Base-by-base conservation (phyloP, 2,329 filamentous ascomycete genomes). In the Ramularia collo-cygni region DNA sequence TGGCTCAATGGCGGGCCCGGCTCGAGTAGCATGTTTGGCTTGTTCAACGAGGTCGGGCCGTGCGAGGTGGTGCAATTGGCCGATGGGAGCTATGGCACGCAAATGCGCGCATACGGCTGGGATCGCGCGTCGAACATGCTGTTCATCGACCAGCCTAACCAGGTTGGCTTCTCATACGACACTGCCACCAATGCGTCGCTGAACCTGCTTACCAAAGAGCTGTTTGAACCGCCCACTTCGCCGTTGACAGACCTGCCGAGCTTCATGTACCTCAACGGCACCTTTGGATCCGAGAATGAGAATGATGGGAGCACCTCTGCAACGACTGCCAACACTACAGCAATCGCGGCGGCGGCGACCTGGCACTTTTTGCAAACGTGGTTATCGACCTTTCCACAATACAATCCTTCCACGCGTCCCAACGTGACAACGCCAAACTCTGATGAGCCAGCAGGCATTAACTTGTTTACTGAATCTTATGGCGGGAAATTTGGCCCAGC, bases 1-100 rank as follows among this genome's bases (percentile, higher is more conserved):
- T 83, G 76, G 76, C 67, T 84, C 48, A 82, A 81, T 58, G 80
- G 80, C 36, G 79, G 80, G 1, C 79, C 80, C 1, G 80, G 80
- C 4, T 71, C 70, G 32, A 80, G 76, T 54, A 81, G 77, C 37
- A 71, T 83, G 68, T 69, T 77, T 40, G 79, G 79, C 17, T 67
- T 83, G 50, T 83, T 83, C 51, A 65, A 67, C 5, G 78, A 79
- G 52, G 68, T 72, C 40, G 79, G 79, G 2, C 67, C 65, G 18
- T 64, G 62, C 35, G 53, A 69, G 53, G 55, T 70, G 33, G 53
- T 68, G 26, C 54, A 70, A 46, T 55, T 66, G 41, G 50, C 60
- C 9, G 59, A 71, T 42, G 64, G 61, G 35, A 64, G 65, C 29
- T 55, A 53, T 29, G 50, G 51, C 18, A 50, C 52, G 18, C 64